Conservation (phyloP, 495 filamentous ascomycete species). For the Neurospora sp. region DNA sequence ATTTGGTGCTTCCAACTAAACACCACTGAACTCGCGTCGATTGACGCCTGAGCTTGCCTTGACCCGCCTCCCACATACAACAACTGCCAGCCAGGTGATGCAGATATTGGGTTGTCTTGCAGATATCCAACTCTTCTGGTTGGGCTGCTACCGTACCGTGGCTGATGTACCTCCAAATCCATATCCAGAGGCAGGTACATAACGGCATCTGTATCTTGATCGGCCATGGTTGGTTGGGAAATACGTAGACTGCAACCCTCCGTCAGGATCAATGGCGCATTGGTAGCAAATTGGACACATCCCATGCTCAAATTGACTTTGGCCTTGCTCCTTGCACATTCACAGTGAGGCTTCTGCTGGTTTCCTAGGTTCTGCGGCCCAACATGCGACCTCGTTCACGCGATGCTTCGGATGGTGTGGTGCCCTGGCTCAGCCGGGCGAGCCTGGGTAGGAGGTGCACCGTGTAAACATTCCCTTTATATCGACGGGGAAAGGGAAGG, state of each 20-base stretch:
- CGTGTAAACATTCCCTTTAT: neutral
- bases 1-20: neutral
- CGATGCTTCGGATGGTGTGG: neutral
- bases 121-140: slow-evolving; percentile 7
- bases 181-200: neutral
- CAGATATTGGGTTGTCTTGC: slow-evolving; percentile 19
- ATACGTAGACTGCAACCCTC: neutral
- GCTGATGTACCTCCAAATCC: neutral
- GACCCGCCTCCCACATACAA: neutral
- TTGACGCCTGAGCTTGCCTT: slow-evolving; percentile 21
- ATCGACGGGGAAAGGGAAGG: neutral
- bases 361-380: slow-evolving; percentile 15
- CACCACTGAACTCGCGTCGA: slow-evolving; percentile 1
- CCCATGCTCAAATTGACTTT: neutral
- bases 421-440: neutral
- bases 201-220: neutral
- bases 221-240: neutral
- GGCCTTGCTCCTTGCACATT: neutral
- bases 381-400: slow-evolving; percentile 12
- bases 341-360: slow-evolving; percentile 10
- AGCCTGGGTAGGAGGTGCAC: neutral
- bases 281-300: neutral
- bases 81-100: slow-evolving; percentile 4
- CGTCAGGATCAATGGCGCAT: neutral
- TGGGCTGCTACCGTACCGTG: neutral